Evolutionary conservation across 2,329 filamentous ascomycete species (phyloP).

Genomic region (Phyllosticta capitalensis): DNA sequence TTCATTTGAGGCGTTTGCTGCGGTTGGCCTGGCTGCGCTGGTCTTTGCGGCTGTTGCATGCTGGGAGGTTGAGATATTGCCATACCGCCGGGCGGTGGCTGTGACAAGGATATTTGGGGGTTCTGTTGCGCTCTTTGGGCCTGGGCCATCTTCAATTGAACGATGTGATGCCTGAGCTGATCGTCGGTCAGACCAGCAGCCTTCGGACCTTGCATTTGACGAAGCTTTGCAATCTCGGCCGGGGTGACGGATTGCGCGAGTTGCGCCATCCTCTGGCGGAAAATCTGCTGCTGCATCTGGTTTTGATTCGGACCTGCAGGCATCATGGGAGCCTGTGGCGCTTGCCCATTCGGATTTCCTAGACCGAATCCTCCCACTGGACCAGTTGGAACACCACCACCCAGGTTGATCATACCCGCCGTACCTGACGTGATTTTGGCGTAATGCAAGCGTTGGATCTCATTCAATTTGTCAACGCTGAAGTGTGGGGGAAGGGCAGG

Average conservation of each 20-base stretch:
- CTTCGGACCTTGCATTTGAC: constrained; percentile 15
- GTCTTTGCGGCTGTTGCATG: constrained; percentile 22
- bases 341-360: constrained; percentile 18
- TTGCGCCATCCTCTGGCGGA: background rate
- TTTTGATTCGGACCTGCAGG: constrained; percentile 14
- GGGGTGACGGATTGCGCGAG: constrained; percentile 5
- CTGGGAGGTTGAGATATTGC: constrained; percentile 13
- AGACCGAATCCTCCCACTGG: background rate
- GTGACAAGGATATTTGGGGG: constrained; percentile 18
- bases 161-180: constrained; percentile 24
- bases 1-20: constrained; percentile 14
- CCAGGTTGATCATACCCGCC: constrained; percentile 10
- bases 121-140: constrained; percentile 20
- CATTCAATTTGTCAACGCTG: constrained; percentile 26
- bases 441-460: constrained; percentile 36
- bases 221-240: constrained; percentile 12
- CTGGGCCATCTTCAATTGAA: constrained; percentile 25
- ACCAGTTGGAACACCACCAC: constrained; percentile 3
- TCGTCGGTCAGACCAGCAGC: constrained; percentile 30
- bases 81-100: constrained; percentile 20
- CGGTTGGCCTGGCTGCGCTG: constrained; percentile 3
- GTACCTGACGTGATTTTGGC: constrained; percentile 28
- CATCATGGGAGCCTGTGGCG: constrained; percentile 33
- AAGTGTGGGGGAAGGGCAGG: constrained; percentile 31
- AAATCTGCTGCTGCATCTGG: constrained; percentile 7